Percentiles rank a stretch among this genome's conserved stretches.
phyloP scores from a whole-genome alignment of 768 basidiomycete genomes.

The Galerina marginata region DNA sequence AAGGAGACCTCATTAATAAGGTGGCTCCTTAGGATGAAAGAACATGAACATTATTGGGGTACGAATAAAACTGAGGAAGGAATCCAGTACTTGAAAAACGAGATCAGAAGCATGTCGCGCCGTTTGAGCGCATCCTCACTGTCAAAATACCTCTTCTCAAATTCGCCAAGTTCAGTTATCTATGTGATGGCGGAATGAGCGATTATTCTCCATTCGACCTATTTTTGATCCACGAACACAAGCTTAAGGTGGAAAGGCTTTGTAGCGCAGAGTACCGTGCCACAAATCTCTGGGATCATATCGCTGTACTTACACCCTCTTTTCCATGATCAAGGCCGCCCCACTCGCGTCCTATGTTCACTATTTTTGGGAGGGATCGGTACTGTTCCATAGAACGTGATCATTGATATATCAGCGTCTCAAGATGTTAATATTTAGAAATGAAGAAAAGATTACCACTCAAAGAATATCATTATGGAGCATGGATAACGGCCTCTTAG shows the following conservation, averaged over 20 bases:
- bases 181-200: not conserved
- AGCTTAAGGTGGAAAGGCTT: not conserved
- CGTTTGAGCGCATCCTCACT: not conserved
- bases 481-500: no score
- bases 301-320: no score
- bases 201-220: not conserved
- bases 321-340: no score
- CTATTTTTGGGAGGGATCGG: no score
- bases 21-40: no score
- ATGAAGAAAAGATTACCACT: no score
- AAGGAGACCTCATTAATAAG: no score
- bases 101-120: not conserved
- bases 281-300: not conserved
- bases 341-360: no score
- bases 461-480: no score
- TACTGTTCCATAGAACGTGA: no score
- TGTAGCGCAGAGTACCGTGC: not conserved
- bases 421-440: no score
- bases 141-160: not conserved
- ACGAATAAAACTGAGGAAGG: not conserved
- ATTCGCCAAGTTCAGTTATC: not conserved
- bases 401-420: no score
- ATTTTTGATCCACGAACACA: not conserved
- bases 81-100: not conserved
- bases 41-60: not conserved